Base-by-base conservation (phyloP, 1,139 yeast species). In the Pichia sp. region DNA sequence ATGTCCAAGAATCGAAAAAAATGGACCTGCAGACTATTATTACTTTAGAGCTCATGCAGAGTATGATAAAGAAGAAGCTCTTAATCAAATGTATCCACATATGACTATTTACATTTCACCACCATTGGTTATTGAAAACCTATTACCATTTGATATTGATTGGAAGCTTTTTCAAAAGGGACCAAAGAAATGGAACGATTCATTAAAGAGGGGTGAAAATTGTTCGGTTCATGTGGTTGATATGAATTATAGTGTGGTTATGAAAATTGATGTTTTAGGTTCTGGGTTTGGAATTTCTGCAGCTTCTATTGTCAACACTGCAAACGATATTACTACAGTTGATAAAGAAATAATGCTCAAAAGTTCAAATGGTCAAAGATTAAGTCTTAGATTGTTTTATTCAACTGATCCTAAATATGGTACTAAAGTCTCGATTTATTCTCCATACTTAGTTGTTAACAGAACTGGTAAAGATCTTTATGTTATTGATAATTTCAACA, bases 391-490 rank as follows among this genome's bases (percentile, higher is more conserved):
- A 32, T 70, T 92, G 7, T 82, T 80, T 53, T 92, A 89, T 61
- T 79, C 79, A 18, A 59, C 63, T 7, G 59, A 76, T 59, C 66
- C 74, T 56, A 72, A 76, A 45, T 75, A 81, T 4, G 82, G 85
- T 51, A 64, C 79, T 46, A 78, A 72, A 58, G 76, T 89, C 1
- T 78, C 79, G n/a, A 72, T 92, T 16, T 89, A 80, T 61, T 71
- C 96, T 0, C 97, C 97, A 0, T 92, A 92, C 60, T 73, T 92
- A 41, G 68, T 92, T 30, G 71, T 90, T 54, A 94, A 94, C 65
- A 74, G 85, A 60, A 86, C 96, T 0, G 89, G 87, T 1, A 76
- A 77, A 55, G 79, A 81, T 56, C 57, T 92, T 16, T 74, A 72
- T 43, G 66, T 90, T 27, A 66, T 66, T 53, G 90, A 88, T 46